Evolutionary conservation across 2,329 filamentous ascomycete species (phyloP).

Genomic region (Fusarium succisae): DNA sequence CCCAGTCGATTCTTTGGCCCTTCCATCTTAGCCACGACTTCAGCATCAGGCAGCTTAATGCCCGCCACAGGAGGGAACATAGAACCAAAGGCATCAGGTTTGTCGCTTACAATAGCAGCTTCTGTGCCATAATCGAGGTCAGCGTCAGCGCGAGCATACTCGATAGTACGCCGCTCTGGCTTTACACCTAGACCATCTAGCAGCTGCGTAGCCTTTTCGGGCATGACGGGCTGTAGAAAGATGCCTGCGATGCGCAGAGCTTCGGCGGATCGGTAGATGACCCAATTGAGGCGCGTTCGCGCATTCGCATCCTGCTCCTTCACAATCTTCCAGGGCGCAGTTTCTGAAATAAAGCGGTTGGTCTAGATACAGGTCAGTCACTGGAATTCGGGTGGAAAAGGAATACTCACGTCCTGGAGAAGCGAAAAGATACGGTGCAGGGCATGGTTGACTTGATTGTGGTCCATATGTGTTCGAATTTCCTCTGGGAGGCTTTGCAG

Average conservation of each 20-base stretch:
- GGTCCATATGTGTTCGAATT: slow-evolving; percentile 67
- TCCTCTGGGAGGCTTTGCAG: slow-evolving; percentile 38
- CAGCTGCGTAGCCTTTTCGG: slow-evolving; percentile 74
- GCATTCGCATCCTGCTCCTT: slow-evolving; percentile 49
- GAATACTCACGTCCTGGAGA: slow-evolving; percentile 62
- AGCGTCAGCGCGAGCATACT: slow-evolving; percentile 67
- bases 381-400: not conserved
- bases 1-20: slow-evolving; percentile 42
- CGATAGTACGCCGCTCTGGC: slow-evolving; percentile 67
- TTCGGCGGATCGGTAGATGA: slow-evolving; percentile 78
- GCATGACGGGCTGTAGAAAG: slow-evolving; percentile 91
- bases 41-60: slow-evolving; percentile 37
- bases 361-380: slow-evolving; percentile 43
- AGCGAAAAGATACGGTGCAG: slow-evolving; percentile 71
- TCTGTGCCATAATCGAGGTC: slow-evolving; percentile 76
- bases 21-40: slow-evolving; percentile 33
- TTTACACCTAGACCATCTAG: slow-evolving; percentile 82
- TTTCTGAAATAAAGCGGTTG: slow-evolving; percentile 63
- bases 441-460: slow-evolving; percentile 71
- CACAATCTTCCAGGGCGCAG: slow-evolving; percentile 73
- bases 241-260: slow-evolving; percentile 82
- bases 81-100: slow-evolving; percentile 49
- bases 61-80: slow-evolving; percentile 61
- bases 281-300: slow-evolving; percentile 59
- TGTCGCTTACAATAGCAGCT: slow-evolving; percentile 12